Conservation (phyloP, 768 basidiomycete species). For the Gloeophyllum trabeum region DNA sequence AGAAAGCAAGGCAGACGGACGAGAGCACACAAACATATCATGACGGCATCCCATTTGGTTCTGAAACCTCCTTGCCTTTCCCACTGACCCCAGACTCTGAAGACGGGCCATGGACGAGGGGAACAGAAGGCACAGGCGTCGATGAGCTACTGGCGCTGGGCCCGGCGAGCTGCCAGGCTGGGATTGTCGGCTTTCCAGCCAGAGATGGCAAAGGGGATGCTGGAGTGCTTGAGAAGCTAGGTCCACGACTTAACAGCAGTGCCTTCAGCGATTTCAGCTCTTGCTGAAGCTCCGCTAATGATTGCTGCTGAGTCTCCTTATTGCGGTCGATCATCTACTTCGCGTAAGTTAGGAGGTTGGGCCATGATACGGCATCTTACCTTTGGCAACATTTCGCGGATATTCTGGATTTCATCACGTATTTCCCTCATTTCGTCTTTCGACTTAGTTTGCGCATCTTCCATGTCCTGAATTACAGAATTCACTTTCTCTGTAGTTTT, state of each 20-base stretch:
- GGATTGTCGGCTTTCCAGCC: constrained; percentile 63
- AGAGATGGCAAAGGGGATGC: constrained; percentile 38
- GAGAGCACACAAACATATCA: no score
- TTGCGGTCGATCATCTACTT: constrained; percentile 89
- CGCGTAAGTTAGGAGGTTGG: not conserved
- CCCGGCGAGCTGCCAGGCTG: constrained; percentile 80
- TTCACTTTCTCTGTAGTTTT: constrained; percentile 65
- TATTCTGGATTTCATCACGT: constrained; percentile 80
- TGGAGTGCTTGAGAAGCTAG: constrained; percentile 34
- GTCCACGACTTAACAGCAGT: constrained; percentile 66
- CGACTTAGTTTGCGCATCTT: constrained; percentile 65
- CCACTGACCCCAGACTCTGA: constrained; percentile 26
- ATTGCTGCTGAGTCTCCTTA: constrained; percentile 74
- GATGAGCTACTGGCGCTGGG: constrained; percentile 6
- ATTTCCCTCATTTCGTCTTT: constrained; percentile 88
- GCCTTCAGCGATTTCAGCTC: constrained; percentile 94
- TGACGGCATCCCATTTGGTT: no score
- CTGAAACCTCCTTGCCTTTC: constrained; percentile 66
- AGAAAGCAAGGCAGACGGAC: no score
- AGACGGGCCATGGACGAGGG: constrained; percentile 8
- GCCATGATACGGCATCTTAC: constrained; percentile 24
- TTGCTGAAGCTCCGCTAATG: constrained; percentile 79
- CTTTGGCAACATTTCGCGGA: constrained; percentile 90
- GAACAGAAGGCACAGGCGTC: constrained; percentile 6
- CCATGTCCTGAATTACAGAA: constrained; percentile 60